Base-by-base conservation (phyloP, 345 rosid species). In the Nasturtium officinale region DNA sequence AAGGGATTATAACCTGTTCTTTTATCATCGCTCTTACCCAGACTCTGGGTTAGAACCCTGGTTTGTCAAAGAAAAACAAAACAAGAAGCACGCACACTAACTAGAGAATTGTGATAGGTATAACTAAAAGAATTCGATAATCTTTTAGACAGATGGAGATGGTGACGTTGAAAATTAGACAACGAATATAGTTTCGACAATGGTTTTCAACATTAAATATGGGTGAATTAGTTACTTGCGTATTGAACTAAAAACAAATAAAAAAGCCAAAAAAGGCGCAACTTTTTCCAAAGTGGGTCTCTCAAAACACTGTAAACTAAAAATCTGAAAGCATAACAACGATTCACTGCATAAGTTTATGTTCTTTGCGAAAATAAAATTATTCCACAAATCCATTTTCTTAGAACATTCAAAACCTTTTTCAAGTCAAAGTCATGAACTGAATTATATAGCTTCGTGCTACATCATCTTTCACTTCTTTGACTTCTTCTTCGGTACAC, bases 401-500 rank as follows among this genome's bases (percentile, higher is more conserved):
- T 46, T 54, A 69, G 50, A 76, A 62, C 79, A 69, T 63, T 63
- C 71, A 76, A 76, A 69, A 76, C 32, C 68, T 63, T 53, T 57
- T 42, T 42, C 43, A 43, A 58, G 63, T 17, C 69, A 35, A 61
- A 16, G 60, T 52, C 10, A 54, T 61, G 60, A 67, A 46, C 12
- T 42, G 69, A 30, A 42, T 76, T 25, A 23, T 48, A 51, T 51
- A 67, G 78, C 70, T 76, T 45, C 5, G 3, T 15, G 40, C 72
- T 69, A 61, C 38, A 26, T 42, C 48, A 33, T 54, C 52, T 59
- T 55, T 77, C 77, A 77, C 80, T 77, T 77, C 77, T 72, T 77
- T 2, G 80, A 72, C 77, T 72, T 77, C 7, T 76, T 76, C 77
- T 77, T 77, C 7, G 77, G 52, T 25, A 18, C 69, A 45, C 80